Evolutionary conservation across 2,329 filamentous ascomycete genomes (phyloP).

Genomic region (Lasiodiplodia sp.): DNA sequence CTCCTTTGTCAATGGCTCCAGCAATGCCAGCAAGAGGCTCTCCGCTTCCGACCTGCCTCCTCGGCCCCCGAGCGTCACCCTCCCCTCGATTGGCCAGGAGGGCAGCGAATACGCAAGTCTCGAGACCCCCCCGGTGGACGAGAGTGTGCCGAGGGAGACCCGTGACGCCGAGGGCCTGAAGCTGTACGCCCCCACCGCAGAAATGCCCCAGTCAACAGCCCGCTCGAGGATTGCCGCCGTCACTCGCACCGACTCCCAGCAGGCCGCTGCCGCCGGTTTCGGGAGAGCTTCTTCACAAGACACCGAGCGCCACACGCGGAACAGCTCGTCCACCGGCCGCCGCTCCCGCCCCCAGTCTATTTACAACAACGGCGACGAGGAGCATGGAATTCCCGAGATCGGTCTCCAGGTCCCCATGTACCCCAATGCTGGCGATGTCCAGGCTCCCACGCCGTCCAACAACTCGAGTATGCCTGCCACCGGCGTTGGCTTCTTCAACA

Average conservation of each 20-base stretch:
- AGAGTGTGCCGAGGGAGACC: constrained; percentile 70
- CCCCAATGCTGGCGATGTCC: constrained; percentile 89
- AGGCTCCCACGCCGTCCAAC: constrained; percentile 85
- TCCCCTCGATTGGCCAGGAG: constrained; percentile 89
- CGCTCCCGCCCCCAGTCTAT: constrained; percentile 61
- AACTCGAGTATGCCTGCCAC: constrained; percentile 50
- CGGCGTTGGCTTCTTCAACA: constrained; percentile 63
- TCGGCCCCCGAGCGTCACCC: constrained; percentile 77
- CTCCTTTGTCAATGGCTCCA: constrained; percentile 55
- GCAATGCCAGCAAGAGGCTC: constrained; percentile 37
- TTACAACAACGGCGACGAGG: constrained; percentile 66
- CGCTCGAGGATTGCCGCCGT: constrained; percentile 84
- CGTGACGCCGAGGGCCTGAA: constrained; percentile 82
- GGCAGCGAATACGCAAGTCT: constrained; percentile 76
- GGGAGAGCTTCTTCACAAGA: constrained; percentile 61
- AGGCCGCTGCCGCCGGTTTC: constrained; percentile 83
- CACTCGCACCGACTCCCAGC: constrained; percentile 89
- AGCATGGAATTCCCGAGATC: constrained; percentile 90
- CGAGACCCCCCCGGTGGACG: constrained; percentile 44
- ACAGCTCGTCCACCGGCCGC: constrained; percentile 41
- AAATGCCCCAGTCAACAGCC: constrained; percentile 79
- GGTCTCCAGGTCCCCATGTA: constrained; percentile 94
- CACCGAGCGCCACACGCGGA: constrained; percentile 31
- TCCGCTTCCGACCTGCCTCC: constrained; percentile 54
- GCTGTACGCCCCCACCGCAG: constrained; percentile 88